Evolutionary conservation across 2,329 filamentous ascomycete species (phyloP), one percentile per base, ranked within the genome.

Genomic region (Diaporthe helianthi): DNA sequence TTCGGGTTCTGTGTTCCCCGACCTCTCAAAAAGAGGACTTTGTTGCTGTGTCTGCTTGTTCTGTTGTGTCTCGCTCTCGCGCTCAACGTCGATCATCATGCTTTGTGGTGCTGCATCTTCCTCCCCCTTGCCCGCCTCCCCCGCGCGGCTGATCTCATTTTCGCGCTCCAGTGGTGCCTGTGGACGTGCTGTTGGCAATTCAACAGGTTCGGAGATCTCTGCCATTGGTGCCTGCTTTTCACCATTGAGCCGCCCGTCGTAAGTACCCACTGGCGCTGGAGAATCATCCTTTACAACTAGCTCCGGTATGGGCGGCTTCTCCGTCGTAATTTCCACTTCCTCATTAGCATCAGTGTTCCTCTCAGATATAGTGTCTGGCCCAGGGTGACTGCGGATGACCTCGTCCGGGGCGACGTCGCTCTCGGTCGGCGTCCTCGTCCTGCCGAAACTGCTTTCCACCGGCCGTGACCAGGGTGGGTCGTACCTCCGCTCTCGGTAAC

Each of bases 391-490:
- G 22, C 22, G 38, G 2, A 22, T 29, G 19, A 60, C 6, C 4
- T 65, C 71, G 36, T 81, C 80, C 9, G 80, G 79, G 19, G 78
- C 76, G 47, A 82, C 79, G 66, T 80, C 76, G 64, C 75, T 75
- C 49, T 80, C 81, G 19, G 79, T 77, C 19, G 81, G 47, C 26
- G 70, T 79, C 79, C 80, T 81, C 1, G 75, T 77, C 24, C 52
- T 47, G 24, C 60, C 70, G 31, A 49, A 58, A 36, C 67, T 69
- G 17, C 24, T 65, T 26, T 58, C 67, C 44, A 19, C 24, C 15
- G 64, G 55, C 29, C 54, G 51, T 19, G 63, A 52, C 70, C 70
- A 71, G 8, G 80, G 76, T n/a, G 76, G 73, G 52, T 73, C 71
- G 44, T 74, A 72, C 29, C 76, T 74, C 24, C 77, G 75, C 31